Evolutionary conservation across 768 basidiomycete species (phyloP), one percentile per base, ranked within the genome.

Genomic region (Mycena galericulata): DNA sequence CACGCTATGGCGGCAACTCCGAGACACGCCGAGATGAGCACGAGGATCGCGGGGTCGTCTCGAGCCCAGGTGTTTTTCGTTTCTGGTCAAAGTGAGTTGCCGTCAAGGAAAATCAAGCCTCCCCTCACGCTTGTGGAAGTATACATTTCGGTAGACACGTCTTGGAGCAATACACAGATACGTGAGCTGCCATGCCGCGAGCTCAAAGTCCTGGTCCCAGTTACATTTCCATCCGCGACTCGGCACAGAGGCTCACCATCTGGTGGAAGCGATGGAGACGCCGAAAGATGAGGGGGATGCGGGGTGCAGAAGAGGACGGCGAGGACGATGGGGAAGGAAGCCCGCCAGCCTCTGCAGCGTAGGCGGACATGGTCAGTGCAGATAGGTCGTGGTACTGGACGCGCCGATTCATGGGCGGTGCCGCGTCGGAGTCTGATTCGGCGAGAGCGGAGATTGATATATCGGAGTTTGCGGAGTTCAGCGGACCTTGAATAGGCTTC

Each of bases 11-110:
- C 94, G 24, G 94, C 88, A 2, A 91, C 96, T 58, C 84, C 85
- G 24, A 97, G 87, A 77, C 91, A 95, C 47, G 87, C 92, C 54
- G 88, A 87, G 47, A 98, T 90, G 54, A 99, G 87, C 30, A 98
- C 86, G 29, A 98, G 86, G 70, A 98, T 96, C 29, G 97, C 97
- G 24, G 97, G 97, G 76, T 99, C 97, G 79, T 99, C 97, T 78
- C 97, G 85, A 22, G 97, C 96, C 97, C 97, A 98, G 18, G 93
- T 95, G 78, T 99, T 98, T 85, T 98, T 98, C 22, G 97, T 98
- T 84, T 98, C 96, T 94, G 80, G 18, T 45, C 34, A 41, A 7
- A 32, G 46, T 30, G 38, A 67, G 58, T 40, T 27, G 62, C 45
- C 0, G 41, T 2, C 18, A 15, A 45, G 6, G 9, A n/a, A 10